Conservation (phyloP, 306 rosid species). For the Senna siamea region DNA sequence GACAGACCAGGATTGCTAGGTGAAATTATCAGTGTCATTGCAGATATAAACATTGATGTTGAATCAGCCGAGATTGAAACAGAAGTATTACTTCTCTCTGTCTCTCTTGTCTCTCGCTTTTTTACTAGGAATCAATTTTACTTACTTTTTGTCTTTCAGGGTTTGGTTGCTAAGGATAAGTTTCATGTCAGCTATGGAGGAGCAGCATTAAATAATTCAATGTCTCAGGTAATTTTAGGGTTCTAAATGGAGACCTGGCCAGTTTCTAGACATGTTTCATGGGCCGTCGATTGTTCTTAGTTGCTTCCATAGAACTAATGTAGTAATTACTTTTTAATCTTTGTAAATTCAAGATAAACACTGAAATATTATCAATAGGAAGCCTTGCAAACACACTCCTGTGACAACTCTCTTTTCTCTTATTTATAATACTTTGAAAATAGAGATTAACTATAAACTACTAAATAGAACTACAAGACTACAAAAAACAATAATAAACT, state of each 20-base stretch:
- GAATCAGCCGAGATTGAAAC: slow-evolving; percentile 97
- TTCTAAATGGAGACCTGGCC: slow-evolving; percentile 20
- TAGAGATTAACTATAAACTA: not conserved
- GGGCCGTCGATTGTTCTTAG: slow-evolving; percentile 2
- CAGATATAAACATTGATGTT: slow-evolving; percentile 89
- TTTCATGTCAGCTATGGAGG: slow-evolving; percentile 94
- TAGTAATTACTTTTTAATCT: not conserved
- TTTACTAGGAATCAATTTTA: slow-evolving; percentile 32
- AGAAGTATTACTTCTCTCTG: slow-evolving; percentile 56
- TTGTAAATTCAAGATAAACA: not conserved
- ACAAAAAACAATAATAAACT: not conserved
- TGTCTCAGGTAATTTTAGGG: slow-evolving; percentile 74
- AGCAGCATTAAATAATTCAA: slow-evolving; percentile 74
- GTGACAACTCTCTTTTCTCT: not conserved
- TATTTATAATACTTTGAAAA: slow-evolving; percentile 6
- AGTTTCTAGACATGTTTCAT: not conserved
- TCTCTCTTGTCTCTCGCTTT: slow-evolving; percentile 29
- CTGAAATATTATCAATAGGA: not conserved
- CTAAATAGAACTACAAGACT: not conserved
- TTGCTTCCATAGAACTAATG: slow-evolving; percentile 14
- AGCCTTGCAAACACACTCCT: not conserved
- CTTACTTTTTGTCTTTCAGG: slow-evolving; percentile 55
- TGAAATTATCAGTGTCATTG: slow-evolving; percentile 82
- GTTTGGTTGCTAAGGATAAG: slow-evolving; percentile 90
- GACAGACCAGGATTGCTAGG: slow-evolving; percentile 90